Conservation (phyloP, 2,329 filamentous ascomycete species). For the Exophiala xenobiotica region DNA sequence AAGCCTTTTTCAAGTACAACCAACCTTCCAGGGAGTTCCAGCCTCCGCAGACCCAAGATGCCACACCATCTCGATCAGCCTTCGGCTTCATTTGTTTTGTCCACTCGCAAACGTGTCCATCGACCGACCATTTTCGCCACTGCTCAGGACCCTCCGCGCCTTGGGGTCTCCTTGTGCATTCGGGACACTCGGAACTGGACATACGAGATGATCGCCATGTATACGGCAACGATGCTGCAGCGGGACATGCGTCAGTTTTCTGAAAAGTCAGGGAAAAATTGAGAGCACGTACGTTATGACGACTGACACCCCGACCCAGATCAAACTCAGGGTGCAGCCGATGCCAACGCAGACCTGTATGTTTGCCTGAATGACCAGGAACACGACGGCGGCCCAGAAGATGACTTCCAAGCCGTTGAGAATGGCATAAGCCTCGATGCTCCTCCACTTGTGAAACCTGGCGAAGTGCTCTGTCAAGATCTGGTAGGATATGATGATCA, state of each 20-base stretch:
- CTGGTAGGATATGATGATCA: conserved; percentile 12
- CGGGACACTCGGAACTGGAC: background rate
- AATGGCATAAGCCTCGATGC: conserved; percentile 7
- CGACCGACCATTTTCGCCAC: too few species aligned
- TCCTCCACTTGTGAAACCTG: conserved; percentile 3
- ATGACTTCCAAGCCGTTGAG: conserved; percentile 10
- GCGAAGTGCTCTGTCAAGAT: conserved; percentile 8
- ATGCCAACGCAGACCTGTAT: conserved; percentile 7
- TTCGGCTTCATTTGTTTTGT: too few species aligned
- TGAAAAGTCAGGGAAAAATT: background rate
- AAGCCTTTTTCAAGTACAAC: too few species aligned
- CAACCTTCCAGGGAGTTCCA: too few species aligned
- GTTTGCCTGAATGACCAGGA: conserved; percentile 9
- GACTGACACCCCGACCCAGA: background rate
- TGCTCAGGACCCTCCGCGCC: too few species aligned
- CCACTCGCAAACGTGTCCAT: too few species aligned
- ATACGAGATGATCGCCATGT: conserved; percentile 3
- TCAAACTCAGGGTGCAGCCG: conserved; percentile 6
- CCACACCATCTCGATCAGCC: too few species aligned
- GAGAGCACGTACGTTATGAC: conserved; percentile 4
- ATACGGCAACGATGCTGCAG: background rate
- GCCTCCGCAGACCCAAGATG: too few species aligned
- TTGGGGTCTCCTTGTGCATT: background rate
- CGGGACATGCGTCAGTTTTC: background rate
- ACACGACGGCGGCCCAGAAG: conserved; percentile 10